A percentile compares a stretch with the other conserved stretches of the same genome.
Evolutionary conservation across 2,329 filamentous ascomycete species (phyloP).

Genomic region (Curvularia verruculosa): DNA sequence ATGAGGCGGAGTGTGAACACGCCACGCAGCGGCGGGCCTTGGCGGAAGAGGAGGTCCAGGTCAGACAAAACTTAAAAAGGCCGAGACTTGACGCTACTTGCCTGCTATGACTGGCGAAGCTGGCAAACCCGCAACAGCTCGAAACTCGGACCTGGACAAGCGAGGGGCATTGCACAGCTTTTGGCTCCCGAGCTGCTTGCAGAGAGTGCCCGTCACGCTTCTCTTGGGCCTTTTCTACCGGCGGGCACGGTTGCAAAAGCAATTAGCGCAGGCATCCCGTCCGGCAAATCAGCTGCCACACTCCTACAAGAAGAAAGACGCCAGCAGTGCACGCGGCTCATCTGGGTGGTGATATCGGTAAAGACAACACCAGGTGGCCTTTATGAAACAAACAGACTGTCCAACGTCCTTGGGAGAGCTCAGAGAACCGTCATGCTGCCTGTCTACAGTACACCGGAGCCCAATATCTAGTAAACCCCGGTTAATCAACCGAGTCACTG

Average conservation of each 20-base stretch:
- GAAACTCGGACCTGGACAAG: neutral
- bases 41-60: constrained; percentile 10
- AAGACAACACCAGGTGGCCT: neutral
- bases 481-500: neutral
- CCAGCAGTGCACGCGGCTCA: constrained; percentile 9
- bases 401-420: neutral
- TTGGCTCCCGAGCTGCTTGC: constrained; percentile 8
- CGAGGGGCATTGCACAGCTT: constrained; percentile 11
- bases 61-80: constrained; percentile 8
- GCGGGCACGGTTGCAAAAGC: constrained; percentile 17
- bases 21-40: constrained; percentile 11
- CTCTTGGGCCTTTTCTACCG: constrained; percentile 7
- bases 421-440: neutral
- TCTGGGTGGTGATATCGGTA: constrained; percentile 12
- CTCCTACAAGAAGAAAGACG: constrained; percentile 5
- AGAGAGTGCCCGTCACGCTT: neutral
- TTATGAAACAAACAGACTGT: neutral
- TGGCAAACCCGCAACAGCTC: constrained; percentile 1
- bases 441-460: neutral
- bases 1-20: constrained; percentile 9
- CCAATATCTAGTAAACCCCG: neutral
- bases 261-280: constrained; percentile 15
- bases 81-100: constrained; percentile 9
- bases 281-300: constrained; percentile 15
- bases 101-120: constrained; percentile 1